Percentiles rank a stretch among this genome's conserved stretches.
phyloP scores from a whole-genome alignment of 2,329 filamentous ascomycete species.

The Hypoxylon sp. region DNA sequence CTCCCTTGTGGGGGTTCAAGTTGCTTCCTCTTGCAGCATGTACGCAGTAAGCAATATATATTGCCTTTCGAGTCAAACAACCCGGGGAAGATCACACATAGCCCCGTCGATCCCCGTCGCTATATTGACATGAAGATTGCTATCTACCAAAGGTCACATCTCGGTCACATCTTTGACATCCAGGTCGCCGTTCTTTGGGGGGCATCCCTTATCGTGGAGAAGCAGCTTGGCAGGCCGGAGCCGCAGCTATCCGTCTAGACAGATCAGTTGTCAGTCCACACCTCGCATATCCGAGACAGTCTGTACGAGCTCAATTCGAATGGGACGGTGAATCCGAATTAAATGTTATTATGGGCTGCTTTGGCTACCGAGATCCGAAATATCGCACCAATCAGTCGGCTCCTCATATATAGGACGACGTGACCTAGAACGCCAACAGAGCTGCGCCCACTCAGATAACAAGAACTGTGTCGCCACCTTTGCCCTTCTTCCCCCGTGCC shows the following conservation, averaged over 20 bases:
- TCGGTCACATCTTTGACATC: conserved; percentile 1
- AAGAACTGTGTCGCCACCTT: conserved; percentile 21
- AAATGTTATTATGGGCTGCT: conserved; percentile 27
- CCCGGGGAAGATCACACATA: neutral
- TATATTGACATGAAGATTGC: conserved; percentile 28
- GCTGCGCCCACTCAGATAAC: conserved; percentile 24
- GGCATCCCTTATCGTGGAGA: conserved; percentile 2
- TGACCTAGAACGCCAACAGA: conserved; percentile 26
- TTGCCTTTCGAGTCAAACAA: conserved; percentile 5
- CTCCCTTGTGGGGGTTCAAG: conserved; percentile 7
- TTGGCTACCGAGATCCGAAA: conserved; percentile 24
- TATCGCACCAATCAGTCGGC: conserved; percentile 32
- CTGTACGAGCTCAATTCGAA: conserved; percentile 18
- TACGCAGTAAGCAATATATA: conserved; percentile 1
- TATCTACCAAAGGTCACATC: conserved; percentile 12
- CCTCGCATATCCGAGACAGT: conserved; percentile 29
- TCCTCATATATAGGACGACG: conserved; percentile 22
- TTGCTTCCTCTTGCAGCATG: conserved; percentile 22
- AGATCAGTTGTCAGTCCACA: conserved; percentile 22
- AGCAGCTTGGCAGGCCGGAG: conserved; percentile 21
- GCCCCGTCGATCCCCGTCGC: conserved; percentile 9
- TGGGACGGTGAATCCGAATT: conserved; percentile 25
- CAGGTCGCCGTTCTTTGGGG: conserved; percentile 21
- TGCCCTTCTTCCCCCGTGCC: conserved; percentile 5
- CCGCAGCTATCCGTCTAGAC: conserved; percentile 28